phyloP scores from a whole-genome alignment of 2,329 filamentous ascomycete species.

The Aspergillus melleus region DNA sequence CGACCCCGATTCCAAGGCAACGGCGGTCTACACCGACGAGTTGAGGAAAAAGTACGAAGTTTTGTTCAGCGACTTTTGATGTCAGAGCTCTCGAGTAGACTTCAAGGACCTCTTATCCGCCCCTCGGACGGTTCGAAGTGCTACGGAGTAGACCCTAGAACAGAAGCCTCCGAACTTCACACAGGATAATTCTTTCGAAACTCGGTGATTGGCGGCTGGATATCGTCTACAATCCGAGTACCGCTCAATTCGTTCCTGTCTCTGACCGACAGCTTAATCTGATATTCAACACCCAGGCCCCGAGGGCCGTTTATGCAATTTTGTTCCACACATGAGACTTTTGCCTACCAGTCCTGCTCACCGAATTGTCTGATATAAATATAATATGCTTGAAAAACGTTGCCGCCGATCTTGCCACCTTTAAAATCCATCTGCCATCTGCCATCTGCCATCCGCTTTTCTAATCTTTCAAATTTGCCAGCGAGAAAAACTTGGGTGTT shows the following conservation, averaged over 20 bases:
- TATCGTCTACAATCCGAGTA: neutral
- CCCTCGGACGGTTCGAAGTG: neutral
- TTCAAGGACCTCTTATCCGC: neutral
- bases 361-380: neutral
- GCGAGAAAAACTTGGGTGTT: neutral
- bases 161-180: neutral
- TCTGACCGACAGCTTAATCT: neutral
- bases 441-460: no score
- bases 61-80: conserved; percentile 62
- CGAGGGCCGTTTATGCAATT: neutral
- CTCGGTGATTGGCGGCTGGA: neutral
- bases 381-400: neutral
- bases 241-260: neutral
- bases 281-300: neutral
- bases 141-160: neutral
- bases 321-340: neutral
- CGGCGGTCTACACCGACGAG: conserved; percentile 59
- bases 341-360: neutral
- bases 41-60: conserved; percentile 61
- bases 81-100: neutral
- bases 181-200: neutral
- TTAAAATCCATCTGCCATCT: neutral
- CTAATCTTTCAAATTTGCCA: neutral
- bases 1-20: conserved; percentile 51
- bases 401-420: neutral